Percentiles rank a stretch among this genome's conserved stretches.
These are phyloP conservation scores for Plasmodium yoelii DNA, from an alignment of 169 alveolate genomes.

Conservation along the genomic window DNA sequence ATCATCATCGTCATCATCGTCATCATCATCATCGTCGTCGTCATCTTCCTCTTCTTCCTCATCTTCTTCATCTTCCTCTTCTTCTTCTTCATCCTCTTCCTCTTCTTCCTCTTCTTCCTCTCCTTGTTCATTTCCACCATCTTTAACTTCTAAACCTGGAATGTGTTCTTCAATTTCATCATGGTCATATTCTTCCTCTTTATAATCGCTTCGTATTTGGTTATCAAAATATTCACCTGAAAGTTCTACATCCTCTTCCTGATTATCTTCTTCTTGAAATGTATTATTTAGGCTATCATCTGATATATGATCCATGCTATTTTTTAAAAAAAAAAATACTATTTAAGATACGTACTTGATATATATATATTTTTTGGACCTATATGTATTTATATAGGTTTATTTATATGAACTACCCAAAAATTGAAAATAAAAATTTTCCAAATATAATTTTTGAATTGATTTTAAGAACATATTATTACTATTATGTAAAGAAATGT, in stretches of 20 bases:
- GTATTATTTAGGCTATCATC: constrained; percentile 32
- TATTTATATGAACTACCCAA: no score
- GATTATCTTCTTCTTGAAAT: constrained; percentile 32
- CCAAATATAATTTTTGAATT: no score
- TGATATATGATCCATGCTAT: constrained; percentile 40
- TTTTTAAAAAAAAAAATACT: background rate
- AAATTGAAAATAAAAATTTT: no score
- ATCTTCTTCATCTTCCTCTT: constrained; percentile 56
- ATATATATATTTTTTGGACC: background rate
- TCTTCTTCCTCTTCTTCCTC: constrained; percentile 57
- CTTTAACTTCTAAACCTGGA: background rate
- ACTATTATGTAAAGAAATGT: no score
- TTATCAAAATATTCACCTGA: background rate
- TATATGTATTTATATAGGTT: no score
- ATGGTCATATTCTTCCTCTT: background rate
- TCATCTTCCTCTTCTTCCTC: constrained; percentile 51
- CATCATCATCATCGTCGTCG: constrained; percentile 56
- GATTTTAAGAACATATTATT: no score
- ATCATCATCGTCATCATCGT: constrained; percentile 61
- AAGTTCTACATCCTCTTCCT: constrained; percentile 24
- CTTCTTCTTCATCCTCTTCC: constrained; percentile 58
- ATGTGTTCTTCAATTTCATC: background rate
- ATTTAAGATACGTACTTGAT: background rate
- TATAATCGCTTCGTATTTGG: background rate
- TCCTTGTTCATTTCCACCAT: background rate